These are phyloP conservation scores for Neofusicoccum parvum DNA, from an alignment of 2,329 filamentous ascomycete genomes.

Conservation along the genomic window DNA sequence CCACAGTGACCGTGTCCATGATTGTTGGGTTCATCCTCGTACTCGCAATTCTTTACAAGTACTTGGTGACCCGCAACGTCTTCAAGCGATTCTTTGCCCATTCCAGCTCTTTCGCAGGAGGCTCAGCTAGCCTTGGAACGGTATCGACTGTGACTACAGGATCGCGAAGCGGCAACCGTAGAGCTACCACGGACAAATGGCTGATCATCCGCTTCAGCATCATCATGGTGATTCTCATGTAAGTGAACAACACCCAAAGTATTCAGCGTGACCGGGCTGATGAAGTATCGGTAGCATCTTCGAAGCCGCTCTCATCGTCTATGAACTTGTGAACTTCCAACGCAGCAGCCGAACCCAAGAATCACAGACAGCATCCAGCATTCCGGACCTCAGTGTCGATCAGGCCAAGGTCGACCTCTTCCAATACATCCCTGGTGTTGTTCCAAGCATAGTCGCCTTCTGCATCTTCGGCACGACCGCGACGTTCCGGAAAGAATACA, in stretches of 20 bases:
- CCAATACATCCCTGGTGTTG: constrained; percentile 9
- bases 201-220: constrained; percentile 16
- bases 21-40: background rate
- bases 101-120: background rate
- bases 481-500: constrained; percentile 3
- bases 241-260: background rate
- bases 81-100: constrained; percentile 6
- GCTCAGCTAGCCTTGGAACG: background rate
- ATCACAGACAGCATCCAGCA: background rate
- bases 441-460: constrained; percentile 8
- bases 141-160: background rate
- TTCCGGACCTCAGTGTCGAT: background rate
- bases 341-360: background rate
- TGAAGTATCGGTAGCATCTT: background rate
- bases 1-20: background rate
- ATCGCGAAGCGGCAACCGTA: background rate
- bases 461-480: constrained; percentile 16
- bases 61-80: constrained; percentile 6
- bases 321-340: constrained; percentile 13
- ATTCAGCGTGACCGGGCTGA: background rate
- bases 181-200: constrained; percentile 10
- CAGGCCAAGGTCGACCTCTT: constrained; percentile 6
- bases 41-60: constrained; percentile 13
- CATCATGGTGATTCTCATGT: constrained; percentile 13
- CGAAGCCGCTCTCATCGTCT: constrained; percentile 7